phyloP scores from a whole-genome alignment of 805 yeast genomes.

The Brettanomyces anomalus region DNA sequence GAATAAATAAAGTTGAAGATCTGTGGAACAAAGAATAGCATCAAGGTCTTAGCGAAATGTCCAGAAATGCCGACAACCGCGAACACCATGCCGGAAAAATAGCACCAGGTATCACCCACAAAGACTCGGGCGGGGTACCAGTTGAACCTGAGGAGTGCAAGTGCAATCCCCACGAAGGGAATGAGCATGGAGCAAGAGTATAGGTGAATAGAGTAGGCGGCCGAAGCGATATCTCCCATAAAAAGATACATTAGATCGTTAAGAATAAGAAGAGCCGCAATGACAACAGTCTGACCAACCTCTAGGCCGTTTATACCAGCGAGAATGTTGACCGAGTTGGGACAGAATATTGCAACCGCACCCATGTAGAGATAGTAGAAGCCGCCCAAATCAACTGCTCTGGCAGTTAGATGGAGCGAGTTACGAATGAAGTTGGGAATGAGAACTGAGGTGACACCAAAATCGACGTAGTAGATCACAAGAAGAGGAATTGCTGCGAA shows the following conservation, averaged over 20 bases:
- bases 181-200: conserved; percentile 70
- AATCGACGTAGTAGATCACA: conserved; percentile 87
- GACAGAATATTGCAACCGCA: conserved; percentile 84
- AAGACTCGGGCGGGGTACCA: conserved; percentile 90
- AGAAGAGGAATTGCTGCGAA: conserved; percentile 87
- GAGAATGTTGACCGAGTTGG: conserved; percentile 88
- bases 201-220: conserved; percentile 74
- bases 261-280: conserved; percentile 58
- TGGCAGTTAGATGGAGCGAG: conserved; percentile 27
- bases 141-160: conserved; percentile 68
- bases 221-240: conserved; percentile 26
- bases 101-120: conserved; percentile 98
- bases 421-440: conserved; percentile 61
- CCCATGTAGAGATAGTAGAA: conserved; percentile 88
- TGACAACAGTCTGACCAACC: conserved; percentile 85
- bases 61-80: conserved; percentile 95
- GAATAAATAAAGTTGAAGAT: conserved; percentile 84
- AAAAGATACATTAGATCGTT: conserved; percentile 68
- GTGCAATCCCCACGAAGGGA: conserved; percentile 81
- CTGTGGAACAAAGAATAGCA: conserved; percentile 84
- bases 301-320: conserved; percentile 97
- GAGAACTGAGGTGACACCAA: conserved; percentile 81
- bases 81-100: conserved; percentile 97
- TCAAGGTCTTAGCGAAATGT: conserved; percentile 88
- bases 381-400: conserved; percentile 63